Evolutionary conservation across 2,329 filamentous ascomycete genomes (phyloP), one percentile per base, ranked within the genome.

Genomic region (Colletotrichum musae): DNA sequence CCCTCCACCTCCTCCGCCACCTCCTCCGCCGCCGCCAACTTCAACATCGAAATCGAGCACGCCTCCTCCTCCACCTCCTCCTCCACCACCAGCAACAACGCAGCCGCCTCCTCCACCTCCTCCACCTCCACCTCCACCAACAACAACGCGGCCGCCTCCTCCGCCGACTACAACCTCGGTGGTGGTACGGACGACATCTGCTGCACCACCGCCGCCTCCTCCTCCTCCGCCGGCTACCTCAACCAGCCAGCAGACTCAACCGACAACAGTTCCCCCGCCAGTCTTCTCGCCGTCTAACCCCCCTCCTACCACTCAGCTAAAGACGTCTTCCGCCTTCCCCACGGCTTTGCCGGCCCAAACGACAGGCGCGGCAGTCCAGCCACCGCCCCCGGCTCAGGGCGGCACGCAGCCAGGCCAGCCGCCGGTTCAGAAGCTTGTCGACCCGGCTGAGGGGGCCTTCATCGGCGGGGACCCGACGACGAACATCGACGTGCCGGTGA

Each of bases 401-500:
- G 41, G 52, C 2, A 45, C 21, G 32, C 59, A 62, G 10, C 41
- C 36, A 9, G 45, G 45, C 2, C 45, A 53, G n/a, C 64, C 64
- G n/a, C 56, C 66, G 2, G 56, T 39, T 2, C 50, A 60, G 6
- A 18, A 45, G 13, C 41, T 66, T n/a, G 5, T 57, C 2, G 70
- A 71, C 13, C 70, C 70, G 3, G 62, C 70, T 7, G 12, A 51
- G 6, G 70, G 66, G 1, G 15, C 58, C 4, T 70, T 71, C n/a
- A 45, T 67, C 2, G 70, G 70, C 1, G 70, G 70, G 15, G 50
- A 51, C 2, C 70, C 70, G 32, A 58, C 67, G 2, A 71, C 64
- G 6, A 70, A 59, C 6, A 26, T 72, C 3, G 75, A 77, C 51
- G 70, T 76, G 6, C 72, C 75, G 1, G 26, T 76, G 9, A 74